These are phyloP conservation scores for Beta corolliflora DNA, from an alignment of 179 eudicot species.

Conservation along the genomic window DNA sequence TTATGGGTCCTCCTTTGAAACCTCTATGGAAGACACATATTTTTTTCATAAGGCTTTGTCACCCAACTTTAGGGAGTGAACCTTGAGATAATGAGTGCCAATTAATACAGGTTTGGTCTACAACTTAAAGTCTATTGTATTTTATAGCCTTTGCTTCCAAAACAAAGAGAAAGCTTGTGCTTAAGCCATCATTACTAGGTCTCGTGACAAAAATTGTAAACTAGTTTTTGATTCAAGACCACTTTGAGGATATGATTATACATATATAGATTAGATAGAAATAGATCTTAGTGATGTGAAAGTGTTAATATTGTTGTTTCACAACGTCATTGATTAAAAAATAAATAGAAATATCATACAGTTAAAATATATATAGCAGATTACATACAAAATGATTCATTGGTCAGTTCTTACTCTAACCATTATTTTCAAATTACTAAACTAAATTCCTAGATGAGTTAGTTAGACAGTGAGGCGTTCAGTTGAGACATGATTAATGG, in stretches of 20 bases:
- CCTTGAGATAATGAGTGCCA: constrained; percentile 11
- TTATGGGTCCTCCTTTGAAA: constrained; percentile 18
- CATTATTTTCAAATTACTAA: too few species aligned
- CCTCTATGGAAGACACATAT: constrained; percentile 43
- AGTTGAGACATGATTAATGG: too few species aligned
- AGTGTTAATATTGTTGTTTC: too few species aligned
- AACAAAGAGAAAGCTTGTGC: constrained; percentile 26
- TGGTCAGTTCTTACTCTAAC: too few species aligned
- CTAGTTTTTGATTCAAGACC: background rate
- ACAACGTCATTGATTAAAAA: too few species aligned
- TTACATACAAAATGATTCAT: too few species aligned
- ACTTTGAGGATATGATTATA: background rate
- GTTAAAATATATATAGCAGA: too few species aligned
- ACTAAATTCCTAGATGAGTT: too few species aligned
- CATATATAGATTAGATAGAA: too few species aligned
- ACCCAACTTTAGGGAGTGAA: constrained; percentile 25
- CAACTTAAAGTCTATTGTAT: constrained; percentile 15
- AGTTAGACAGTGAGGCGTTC: too few species aligned
- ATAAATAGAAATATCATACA: too few species aligned
- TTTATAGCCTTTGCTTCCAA: constrained; percentile 35
- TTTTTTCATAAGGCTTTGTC: constrained; percentile 33
- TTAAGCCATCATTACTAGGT: constrained; percentile 40
- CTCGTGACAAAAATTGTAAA: constrained; percentile 1
- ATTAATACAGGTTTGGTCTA: constrained; percentile 16
- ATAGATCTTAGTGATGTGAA: too few species aligned